Base-by-base conservation (phyloP, 192 early-diverging fungal species). In the Chytriomyces hyalinus region DNA sequence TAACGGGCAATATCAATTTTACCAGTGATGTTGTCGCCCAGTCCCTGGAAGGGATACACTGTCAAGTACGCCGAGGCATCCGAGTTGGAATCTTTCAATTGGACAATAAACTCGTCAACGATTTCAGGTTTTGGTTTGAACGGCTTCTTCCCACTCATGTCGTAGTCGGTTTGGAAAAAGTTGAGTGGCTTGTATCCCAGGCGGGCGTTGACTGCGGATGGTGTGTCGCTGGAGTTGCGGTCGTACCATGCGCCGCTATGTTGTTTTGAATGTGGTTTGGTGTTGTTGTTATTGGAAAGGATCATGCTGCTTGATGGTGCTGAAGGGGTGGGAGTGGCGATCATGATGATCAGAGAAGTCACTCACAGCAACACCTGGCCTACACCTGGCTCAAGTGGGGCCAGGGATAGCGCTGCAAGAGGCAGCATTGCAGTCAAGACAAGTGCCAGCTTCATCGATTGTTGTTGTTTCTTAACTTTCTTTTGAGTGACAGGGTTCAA, bases 111-210 rank as follows among this genome's bases (percentile, higher is more conserved):
- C 53, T 70, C 49, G 24, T 22, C 53, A 2, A 51, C 26, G 43
- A 70, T 49, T 26, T 36, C 47, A 17, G 67, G 67, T 15, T 69
- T 36, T 6, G 17, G 26, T 26, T 10, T 49, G 4, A 36, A 36
- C 36, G 36, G 36, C 36, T 36, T 36, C 36, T 36, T 36, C 3
- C 61, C 67, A 13, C 50, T 65, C 8, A 78, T 26, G 61, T 78
- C 77, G 50, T 73, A 65, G 48, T 78, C 77, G n/a, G 70, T 72
- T 48, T 78, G 77, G 47, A 78, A 78, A 70, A 78, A 78, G 26
- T 53, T 22, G 20, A 78, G 62, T 17, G 53, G 53, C 44, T 63
- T 73, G 71, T 73, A 73, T 28, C 45, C 45, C 26, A 73, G 45
- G 7, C 71, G 53, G 53, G 51, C 11, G 45, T 73, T 73, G 71